Percentiles rank a stretch among this genome's conserved stretches.
phyloP scores from a whole-genome alignment of 2,329 filamentous ascomycete species.

The Incumbomyces delicatus region DNA sequence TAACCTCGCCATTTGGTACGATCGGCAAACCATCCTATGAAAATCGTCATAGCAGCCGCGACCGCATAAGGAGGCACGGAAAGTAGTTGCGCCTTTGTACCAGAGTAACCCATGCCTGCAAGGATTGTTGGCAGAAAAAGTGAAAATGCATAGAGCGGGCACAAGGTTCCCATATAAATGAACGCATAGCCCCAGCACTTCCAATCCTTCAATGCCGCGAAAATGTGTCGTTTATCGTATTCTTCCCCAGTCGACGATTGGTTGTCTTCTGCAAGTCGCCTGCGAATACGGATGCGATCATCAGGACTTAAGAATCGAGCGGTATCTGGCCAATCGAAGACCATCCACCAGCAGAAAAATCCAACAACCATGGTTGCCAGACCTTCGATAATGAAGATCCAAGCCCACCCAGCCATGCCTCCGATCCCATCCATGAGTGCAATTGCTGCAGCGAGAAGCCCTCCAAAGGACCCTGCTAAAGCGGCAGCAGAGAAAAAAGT shows the following conservation, averaged over 20 bases:
- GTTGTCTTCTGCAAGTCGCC: conserved; percentile 33
- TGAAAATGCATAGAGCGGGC: conserved; percentile 50
- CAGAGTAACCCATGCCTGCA: conserved; percentile 44
- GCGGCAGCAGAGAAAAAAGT: conserved; percentile 47
- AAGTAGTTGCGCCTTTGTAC: conserved; percentile 54
- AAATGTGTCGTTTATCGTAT: conserved; percentile 39
- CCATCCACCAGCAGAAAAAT: conserved; percentile 35
- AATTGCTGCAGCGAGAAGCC: conserved; percentile 45
- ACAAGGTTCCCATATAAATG: conserved; percentile 39
- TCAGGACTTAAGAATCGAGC: conserved; percentile 35
- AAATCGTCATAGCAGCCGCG: conserved; percentile 44
- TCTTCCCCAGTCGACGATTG: conserved; percentile 33
- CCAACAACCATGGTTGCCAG: conserved; percentile 30
- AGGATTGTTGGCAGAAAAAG: conserved; percentile 52
- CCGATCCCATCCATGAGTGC: conserved; percentile 30
- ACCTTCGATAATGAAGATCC: conserved; percentile 40
- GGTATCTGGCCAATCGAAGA: conserved; percentile 43
- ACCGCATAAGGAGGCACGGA: conserved; percentile 57
- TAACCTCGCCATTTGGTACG: conserved; percentile 49
- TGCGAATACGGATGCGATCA: conserved; percentile 29
- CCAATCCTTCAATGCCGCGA: conserved; percentile 40
- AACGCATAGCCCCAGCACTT: conserved; percentile 34
- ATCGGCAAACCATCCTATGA: conserved; percentile 53
- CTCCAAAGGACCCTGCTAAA: conserved; percentile 45
- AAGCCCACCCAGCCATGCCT: conserved; percentile 35